phyloP scores from a whole-genome alignment of 345 rosid genomes.

The Heritiera littoralis region DNA sequence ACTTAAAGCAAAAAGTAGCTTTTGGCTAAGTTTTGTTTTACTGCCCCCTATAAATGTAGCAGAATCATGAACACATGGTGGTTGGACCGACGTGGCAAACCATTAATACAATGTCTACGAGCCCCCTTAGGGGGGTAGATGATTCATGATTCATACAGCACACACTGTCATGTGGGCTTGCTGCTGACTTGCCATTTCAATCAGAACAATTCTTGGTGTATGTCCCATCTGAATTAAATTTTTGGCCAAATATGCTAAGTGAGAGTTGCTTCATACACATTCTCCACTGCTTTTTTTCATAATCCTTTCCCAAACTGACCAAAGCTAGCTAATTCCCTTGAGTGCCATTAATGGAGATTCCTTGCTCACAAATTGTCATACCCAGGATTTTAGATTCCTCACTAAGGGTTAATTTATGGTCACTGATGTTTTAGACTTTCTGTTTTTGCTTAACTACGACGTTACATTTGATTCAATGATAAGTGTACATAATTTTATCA shows the following conservation, averaged over 20 bases:
- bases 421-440: neutral
- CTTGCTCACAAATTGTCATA: neutral
- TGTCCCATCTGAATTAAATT: constrained; percentile 12
- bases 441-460: neutral
- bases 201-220: constrained; percentile 1
- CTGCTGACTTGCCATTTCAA: constrained; percentile 9
- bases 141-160: constrained; percentile 3
- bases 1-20: neutral
- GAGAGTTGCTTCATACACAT: neutral
- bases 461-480: no score
- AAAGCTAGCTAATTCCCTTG: neutral
- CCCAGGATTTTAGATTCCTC: neutral
- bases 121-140: neutral
- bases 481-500: no score
- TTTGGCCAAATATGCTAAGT: neutral
- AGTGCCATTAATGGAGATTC: neutral
- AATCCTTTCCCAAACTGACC: constrained; percentile 1
- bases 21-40: neutral
- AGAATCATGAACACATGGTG: constrained; percentile 12
- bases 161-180: constrained; percentile 5
- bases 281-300: neutral
- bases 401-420: neutral
- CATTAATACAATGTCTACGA: neutral
- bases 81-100: constrained; percentile 12
- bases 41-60: neutral